These are phyloP conservation scores for Omphalotus guepiniiformis DNA, from an alignment of 768 basidiomycete species.

Conservation along the genomic window DNA sequence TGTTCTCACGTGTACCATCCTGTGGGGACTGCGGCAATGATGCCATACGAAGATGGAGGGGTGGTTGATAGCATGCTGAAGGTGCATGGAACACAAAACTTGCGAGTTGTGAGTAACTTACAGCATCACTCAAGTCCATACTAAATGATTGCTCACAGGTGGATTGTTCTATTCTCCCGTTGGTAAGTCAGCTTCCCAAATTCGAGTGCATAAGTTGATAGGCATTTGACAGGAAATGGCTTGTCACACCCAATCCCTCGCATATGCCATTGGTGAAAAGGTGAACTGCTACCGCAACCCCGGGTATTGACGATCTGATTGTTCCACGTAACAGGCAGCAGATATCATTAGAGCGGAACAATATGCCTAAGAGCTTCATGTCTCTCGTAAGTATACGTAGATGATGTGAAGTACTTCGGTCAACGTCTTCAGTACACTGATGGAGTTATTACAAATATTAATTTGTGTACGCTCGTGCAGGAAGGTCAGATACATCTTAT, in stretches of 20 bases:
- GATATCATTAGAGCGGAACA: background rate
- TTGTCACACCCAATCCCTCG: background rate
- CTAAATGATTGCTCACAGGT: conserved; percentile 3
- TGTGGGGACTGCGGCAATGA: conserved; percentile 18
- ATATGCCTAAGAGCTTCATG: background rate
- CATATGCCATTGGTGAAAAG: conserved; percentile 9
- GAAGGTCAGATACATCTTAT: no score
- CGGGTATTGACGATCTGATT: background rate
- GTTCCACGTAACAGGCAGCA: background rate
- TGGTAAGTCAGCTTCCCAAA: conserved; percentile 9
- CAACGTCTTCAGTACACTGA: no score
- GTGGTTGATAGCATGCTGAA: conserved; percentile 20
- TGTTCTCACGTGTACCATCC: conserved; percentile 5
- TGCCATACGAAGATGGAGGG: conserved; percentile 16
- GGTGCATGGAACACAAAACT: conserved; percentile 22
- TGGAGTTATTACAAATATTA: no score
- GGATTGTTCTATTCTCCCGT: conserved; percentile 20
- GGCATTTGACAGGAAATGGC: background rate
- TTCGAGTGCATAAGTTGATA: no score
- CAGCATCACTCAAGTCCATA: background rate
- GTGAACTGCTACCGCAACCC: background rate
- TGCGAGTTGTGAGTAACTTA: conserved; percentile 15
- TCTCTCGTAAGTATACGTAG: no score
- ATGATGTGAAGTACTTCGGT: no score
- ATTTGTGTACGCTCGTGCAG: no score